phyloP scores from a whole-genome alignment of 2,329 filamentous ascomycete species.

The Aspergillus fructus region DNA sequence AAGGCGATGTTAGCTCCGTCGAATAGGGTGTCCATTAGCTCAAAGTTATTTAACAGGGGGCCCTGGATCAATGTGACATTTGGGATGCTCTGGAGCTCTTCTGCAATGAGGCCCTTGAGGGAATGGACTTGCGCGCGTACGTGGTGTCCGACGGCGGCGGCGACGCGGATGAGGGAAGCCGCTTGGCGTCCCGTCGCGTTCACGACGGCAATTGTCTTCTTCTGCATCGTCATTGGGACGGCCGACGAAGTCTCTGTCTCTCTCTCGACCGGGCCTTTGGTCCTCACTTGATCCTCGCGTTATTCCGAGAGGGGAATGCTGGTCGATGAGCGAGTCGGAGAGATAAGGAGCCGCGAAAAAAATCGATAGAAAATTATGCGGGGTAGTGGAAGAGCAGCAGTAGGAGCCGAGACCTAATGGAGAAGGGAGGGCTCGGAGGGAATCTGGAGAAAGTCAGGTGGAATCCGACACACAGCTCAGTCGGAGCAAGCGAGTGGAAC shows the following conservation, averaged over 20 bases:
- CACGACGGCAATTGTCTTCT: conserved; percentile 88
- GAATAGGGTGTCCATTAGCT: conserved; percentile 76
- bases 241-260: neutral
- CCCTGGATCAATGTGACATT: conserved; percentile 75
- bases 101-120: conserved; percentile 80
- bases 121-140: conserved; percentile 91
- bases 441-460: conserved; percentile 20
- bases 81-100: conserved; percentile 77
- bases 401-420: conserved; percentile 14
- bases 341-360: conserved; percentile 8
- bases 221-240: conserved; percentile 43
- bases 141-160: conserved; percentile 87
- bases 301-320: neutral
- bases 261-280: neutral
- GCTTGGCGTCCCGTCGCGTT: conserved; percentile 96
- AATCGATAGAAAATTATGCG: conserved; percentile 14
- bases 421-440: conserved; percentile 14
- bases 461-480: conserved; percentile 8
- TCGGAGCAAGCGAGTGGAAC: neutral
- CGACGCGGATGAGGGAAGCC: conserved; percentile 90
- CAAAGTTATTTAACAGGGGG: conserved; percentile 67
- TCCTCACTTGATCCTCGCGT: neutral
- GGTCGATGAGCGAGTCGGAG: conserved; percentile 4
- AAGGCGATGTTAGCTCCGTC: conserved; percentile 83
- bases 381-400: conserved; percentile 16